Evolutionary conservation across 1,284 basidiomycete species (phyloP).

Genomic region (Psilocybe mexicana): DNA sequence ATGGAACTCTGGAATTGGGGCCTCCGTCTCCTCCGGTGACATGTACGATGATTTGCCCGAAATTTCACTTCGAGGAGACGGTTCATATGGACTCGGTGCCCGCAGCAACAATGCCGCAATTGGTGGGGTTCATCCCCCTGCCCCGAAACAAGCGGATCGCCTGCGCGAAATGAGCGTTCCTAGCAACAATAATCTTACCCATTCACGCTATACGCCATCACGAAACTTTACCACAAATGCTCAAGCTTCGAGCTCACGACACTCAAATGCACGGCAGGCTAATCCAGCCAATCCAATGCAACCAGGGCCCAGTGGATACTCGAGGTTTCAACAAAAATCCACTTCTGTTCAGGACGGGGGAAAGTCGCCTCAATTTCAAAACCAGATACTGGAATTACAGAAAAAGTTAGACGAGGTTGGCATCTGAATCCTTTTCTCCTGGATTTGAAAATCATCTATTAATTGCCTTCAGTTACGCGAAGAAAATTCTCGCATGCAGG

Average conservation of each 20-base stretch:
- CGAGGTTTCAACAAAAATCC: background rate
- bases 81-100: conserved; percentile 28
- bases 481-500: conserved; percentile 46
- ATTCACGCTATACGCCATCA: background rate
- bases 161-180: background rate
- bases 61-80: conserved; percentile 42
- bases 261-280: background rate
- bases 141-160: background rate
- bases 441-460: conserved; percentile 7
- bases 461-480: conserved; percentile 45
- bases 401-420: conserved; percentile 51
- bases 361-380: conserved; percentile 7
- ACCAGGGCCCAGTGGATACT: background rate
- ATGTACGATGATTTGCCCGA: conserved; percentile 59
- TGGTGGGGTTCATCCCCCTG: background rate
- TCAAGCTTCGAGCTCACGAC: conserved; percentile 8
- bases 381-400: conserved; percentile 36
- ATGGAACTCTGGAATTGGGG: conserved; percentile 37
- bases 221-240: background rate
- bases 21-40: conserved; percentile 26
- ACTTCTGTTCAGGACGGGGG: conserved; percentile 1
- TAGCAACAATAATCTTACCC: background rate
- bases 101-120: background rate
- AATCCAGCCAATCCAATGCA: conserved; percentile 4
- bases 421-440: conserved; percentile 5